These are phyloP conservation scores for Yarrowia keelungensis DNA, from an alignment of 805 yeast species.

Conservation along the genomic window DNA sequence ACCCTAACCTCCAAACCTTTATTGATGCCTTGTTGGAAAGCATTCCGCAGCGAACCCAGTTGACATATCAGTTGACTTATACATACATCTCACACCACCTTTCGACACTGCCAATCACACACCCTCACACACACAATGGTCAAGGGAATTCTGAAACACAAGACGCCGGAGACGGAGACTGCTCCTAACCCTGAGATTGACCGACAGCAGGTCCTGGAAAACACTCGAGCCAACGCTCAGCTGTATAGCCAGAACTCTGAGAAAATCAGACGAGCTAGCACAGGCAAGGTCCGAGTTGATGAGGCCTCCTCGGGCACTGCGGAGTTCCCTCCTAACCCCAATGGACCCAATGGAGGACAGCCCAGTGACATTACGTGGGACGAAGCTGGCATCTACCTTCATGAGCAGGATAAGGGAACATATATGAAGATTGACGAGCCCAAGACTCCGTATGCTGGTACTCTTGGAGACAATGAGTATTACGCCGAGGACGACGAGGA, in stretches of 20 bases:
- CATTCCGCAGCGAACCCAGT: conserved; percentile 17
- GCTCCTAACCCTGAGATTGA: conserved; percentile 42
- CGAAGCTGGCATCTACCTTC: conserved; percentile 72
- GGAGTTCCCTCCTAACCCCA: background rate
- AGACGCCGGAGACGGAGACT: conserved; percentile 15
- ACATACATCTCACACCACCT: conserved; percentile 3
- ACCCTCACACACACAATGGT: conserved; percentile 11
- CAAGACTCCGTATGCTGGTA: conserved; percentile 93
- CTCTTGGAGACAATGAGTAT: conserved; percentile 71
- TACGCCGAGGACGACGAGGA: conserved; percentile 71
- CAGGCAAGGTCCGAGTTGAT: conserved; percentile 39
- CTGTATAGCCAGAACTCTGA: conserved; percentile 46
- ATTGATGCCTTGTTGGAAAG: conserved; percentile 2
- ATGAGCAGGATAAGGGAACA: conserved; percentile 75
- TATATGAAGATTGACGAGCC: conserved; percentile 92
- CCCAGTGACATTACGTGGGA: conserved; percentile 75
- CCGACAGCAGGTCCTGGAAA: conserved; percentile 76
- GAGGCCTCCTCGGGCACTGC: conserved; percentile 32
- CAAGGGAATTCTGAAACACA: conserved; percentile 30
- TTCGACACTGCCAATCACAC: background rate
- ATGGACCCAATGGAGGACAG: conserved; percentile 6
- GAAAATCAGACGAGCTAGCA: conserved; percentile 40
- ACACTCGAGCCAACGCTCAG: conserved; percentile 75
- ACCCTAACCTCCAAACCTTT: conserved; percentile 37
- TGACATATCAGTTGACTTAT: conserved; percentile 5